Base-by-base conservation (phyloP, 225 moss, liverwort and hornwort species). In the Neckera pumila region DNA sequence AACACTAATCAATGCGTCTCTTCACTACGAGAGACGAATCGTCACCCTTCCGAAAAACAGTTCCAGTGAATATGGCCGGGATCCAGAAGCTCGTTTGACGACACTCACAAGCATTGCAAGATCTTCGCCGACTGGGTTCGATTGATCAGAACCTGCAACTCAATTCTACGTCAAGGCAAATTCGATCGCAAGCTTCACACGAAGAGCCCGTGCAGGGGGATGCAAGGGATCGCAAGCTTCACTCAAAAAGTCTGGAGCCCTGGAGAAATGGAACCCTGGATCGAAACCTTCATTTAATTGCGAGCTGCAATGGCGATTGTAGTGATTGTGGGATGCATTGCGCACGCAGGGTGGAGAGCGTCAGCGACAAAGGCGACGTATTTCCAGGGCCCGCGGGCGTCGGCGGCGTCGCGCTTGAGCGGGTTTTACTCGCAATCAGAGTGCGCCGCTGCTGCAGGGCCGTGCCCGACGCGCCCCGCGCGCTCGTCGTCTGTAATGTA, bases 371-470 rank as follows among this genome's bases (percentile, higher is more conserved):
- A 82, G 57, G 85, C 83, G 85, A 89, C 87, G 87, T 61, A 40
- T 66, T 90, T 90, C 85, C 60, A 60, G 91, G 5, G 84, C 77
- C 73, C 76, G 88, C 76, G 61, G 31, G 45, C 59, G 14, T 2
- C 47, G 47, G 27, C 53, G n/a, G 6, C 64, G 53, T 19, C 67
- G 56, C 77, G 56, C 11, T 76, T 66, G 45, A 34, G 21, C 62
- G 73, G 19, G 31, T 30, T 36, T 43, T 18, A 28, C 72, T 59
- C 31, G 38, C 21, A 40, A 26, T 47, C 59, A 36, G 65, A 87
- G 84, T 30, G 86, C 93, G 93, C 93, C 93, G 85, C 89, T 88
- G 88, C 74, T 66, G 74, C 82, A 30, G 25, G 51, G 49, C 42
- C 26, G 61, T 54, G 33, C 63, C 42, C 53, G 51, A 60, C 30